Evolutionary conservation across 2,329 filamentous ascomycete genomes (phyloP).

Genomic region (Emericellopsis atlantica): DNA sequence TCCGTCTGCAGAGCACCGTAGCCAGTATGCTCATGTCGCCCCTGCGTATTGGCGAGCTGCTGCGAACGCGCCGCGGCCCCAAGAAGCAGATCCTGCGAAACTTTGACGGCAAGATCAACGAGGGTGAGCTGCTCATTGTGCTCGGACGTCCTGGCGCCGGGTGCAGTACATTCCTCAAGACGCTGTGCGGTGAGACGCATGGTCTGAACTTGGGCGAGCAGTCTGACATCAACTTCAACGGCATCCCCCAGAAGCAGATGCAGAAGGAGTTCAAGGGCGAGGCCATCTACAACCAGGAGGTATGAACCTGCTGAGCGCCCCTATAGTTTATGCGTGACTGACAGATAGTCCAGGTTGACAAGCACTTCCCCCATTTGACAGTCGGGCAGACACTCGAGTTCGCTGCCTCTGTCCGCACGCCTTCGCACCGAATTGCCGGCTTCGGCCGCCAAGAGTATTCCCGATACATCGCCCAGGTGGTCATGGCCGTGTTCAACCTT

Average conservation of each 20-base stretch:
- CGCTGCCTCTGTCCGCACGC: slow-evolving; percentile 56
- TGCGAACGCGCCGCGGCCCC: slow-evolving; percentile 11
- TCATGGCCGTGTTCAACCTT: slow-evolving; percentile 52
- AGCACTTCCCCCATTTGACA: slow-evolving; percentile 67
- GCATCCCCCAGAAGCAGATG: slow-evolving; percentile 40
- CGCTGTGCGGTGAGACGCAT: slow-evolving; percentile 45
- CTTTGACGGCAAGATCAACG: slow-evolving; percentile 51
- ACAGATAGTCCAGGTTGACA: slow-evolving; percentile 34
- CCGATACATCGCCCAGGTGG: slow-evolving; percentile 41
- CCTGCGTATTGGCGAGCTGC: slow-evolving; percentile 36
- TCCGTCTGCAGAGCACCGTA: slow-evolving; percentile 53
- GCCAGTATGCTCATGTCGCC: slow-evolving; percentile 40
- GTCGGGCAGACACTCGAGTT: slow-evolving; percentile 65
- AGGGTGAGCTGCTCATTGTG: slow-evolving; percentile 57
- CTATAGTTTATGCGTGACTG: neutral
- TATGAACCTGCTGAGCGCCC: slow-evolving; percentile 4
- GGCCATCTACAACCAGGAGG: slow-evolving; percentile 66
- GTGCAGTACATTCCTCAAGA: slow-evolving; percentile 52
- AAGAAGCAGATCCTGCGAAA: slow-evolving; percentile 47
- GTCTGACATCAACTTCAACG: slow-evolving; percentile 49
- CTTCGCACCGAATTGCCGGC: slow-evolving; percentile 49
- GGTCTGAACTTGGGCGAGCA: slow-evolving; percentile 38
- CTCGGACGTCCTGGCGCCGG: slow-evolving; percentile 54
- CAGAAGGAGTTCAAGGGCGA: slow-evolving; percentile 49
- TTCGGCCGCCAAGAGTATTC: slow-evolving; percentile 48